A percentile compares a stretch with the other conserved stretches of the same genome.
phyloP scores from a whole-genome alignment of 2,329 filamentous ascomycete species.

The Rhexocercosporidium sp. region DNA sequence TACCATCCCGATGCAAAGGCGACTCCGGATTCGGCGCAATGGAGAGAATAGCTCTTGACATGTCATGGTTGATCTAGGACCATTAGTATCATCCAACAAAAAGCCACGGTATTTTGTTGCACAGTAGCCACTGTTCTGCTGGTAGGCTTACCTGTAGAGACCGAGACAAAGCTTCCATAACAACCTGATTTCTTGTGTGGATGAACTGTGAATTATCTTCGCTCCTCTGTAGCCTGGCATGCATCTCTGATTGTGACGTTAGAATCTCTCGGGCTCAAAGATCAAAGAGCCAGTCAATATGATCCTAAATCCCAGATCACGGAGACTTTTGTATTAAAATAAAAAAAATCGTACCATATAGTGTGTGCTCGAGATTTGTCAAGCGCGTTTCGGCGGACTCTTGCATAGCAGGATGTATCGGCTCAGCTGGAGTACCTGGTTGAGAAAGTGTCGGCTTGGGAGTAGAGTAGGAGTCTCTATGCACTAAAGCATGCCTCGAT shows the following conservation, averaged over 20 bases:
- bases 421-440: slow-evolving; percentile 83
- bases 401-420: slow-evolving; percentile 67
- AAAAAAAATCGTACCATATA: slow-evolving; percentile 67
- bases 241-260: slow-evolving; percentile 56
- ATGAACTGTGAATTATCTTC: slow-evolving; percentile 84
- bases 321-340: too few relatives aligned
- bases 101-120: background rate
- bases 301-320: too few relatives aligned
- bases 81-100: background rate
- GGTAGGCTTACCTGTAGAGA: slow-evolving; percentile 63
- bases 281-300: too few relatives aligned
- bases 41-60: slow-evolving; percentile 75
- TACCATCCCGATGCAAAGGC: slow-evolving; percentile 81
- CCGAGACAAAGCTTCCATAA: slow-evolving; percentile 80
- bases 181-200: slow-evolving; percentile 78
- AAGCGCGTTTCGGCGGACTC: slow-evolving; percentile 81
- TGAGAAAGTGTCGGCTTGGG: slow-evolving; percentile 78
- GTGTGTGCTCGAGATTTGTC: slow-evolving; percentile 75
- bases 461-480: slow-evolving; percentile 84
- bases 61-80: slow-evolving; percentile 80
- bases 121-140: background rate
- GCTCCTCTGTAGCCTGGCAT: slow-evolving; percentile 74
- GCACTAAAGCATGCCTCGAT: slow-evolving; percentile 89
- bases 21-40: slow-evolving; percentile 78
- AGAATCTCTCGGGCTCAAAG: too few relatives aligned